These are phyloP conservation scores for Lasiodiplodia hormozganensis DNA, from an alignment of 2,329 filamentous ascomycete species.

Conservation along the genomic window DNA sequence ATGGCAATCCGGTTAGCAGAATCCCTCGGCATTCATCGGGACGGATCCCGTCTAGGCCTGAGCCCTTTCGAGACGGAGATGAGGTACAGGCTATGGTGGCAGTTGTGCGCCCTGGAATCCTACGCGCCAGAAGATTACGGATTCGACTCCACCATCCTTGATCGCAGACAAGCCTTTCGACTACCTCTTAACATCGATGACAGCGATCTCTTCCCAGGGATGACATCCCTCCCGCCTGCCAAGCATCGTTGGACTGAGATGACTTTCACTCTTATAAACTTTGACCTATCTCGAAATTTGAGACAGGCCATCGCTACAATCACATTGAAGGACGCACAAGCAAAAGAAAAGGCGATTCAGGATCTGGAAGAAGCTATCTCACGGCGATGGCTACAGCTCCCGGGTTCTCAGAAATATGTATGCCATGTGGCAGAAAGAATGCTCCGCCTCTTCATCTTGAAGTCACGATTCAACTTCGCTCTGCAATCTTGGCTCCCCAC, in stretches of 20 bases:
- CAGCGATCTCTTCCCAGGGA: conserved; percentile 51
- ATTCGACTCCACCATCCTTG: conserved; percentile 4
- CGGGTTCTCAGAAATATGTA: background rate
- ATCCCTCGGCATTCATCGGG: conserved; percentile 9
- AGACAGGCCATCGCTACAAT: background rate
- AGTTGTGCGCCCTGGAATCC: background rate
- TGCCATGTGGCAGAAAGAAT: conserved; percentile 1
- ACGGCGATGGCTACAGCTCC: background rate
- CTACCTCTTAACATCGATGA: conserved; percentile 56
- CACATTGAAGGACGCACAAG: background rate
- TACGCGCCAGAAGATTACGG: conserved; percentile 8
- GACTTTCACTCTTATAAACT: conserved; percentile 38
- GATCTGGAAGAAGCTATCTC: background rate
- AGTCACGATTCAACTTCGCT: background rate
- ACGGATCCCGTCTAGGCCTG: background rate
- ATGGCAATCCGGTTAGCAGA: conserved; percentile 9
- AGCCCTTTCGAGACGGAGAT: conserved; percentile 12
- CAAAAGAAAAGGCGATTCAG: background rate
- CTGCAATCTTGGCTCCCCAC: background rate
- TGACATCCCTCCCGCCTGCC: conserved; percentile 33
- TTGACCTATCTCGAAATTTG: background rate
- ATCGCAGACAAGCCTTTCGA: background rate
- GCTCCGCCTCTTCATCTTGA: background rate
- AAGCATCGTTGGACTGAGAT: conserved; percentile 46
- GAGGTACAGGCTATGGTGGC: conserved; percentile 18